A percentile compares a stretch with the other conserved stretches of the same genome.
Conservation (phyloP, 2,329 filamentous ascomycete genomes). For the Xylaria hypoxylon region DNA sequence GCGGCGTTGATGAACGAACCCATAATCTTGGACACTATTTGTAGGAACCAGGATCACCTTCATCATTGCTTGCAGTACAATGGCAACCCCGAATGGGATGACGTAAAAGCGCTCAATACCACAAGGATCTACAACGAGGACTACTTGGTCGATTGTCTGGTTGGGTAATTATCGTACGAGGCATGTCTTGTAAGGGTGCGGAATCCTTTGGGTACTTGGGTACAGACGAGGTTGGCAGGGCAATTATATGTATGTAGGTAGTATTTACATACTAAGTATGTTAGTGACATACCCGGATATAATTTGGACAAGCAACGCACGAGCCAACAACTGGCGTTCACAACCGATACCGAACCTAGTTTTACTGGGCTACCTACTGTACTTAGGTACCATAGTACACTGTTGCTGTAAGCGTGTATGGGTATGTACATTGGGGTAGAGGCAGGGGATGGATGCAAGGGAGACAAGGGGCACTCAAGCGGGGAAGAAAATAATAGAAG, state of each 20-base stretch:
- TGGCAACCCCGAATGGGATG: constrained; percentile 19
- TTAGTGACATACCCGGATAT: too few species aligned
- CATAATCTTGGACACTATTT: constrained; percentile 22
- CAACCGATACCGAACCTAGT: too few species aligned
- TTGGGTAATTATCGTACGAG: neutral
- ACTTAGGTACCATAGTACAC: too few species aligned
- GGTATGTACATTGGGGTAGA: too few species aligned
- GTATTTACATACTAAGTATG: neutral
- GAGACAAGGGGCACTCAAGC: too few species aligned
- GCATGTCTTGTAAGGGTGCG: neutral
- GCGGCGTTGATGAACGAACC: constrained; percentile 12
- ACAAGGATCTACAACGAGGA: constrained; percentile 27
- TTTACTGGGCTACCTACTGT: too few species aligned
- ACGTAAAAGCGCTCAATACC: constrained; percentile 27
- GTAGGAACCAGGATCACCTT: constrained; percentile 24
- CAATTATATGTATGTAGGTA: neutral
- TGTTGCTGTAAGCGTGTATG: too few species aligned
- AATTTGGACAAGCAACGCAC: too few species aligned
- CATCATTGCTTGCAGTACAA: constrained; percentile 23
- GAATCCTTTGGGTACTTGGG: too few species aligned
- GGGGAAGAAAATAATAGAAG: too few species aligned
- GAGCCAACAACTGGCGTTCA: too few species aligned
- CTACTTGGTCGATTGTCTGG: constrained; percentile 17
- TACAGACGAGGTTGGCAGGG: neutral
- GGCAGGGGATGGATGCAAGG: too few species aligned